These are phyloP conservation scores for Colletotrichum cuscutae DNA, from an alignment of 2,329 filamentous ascomycete species.

Conservation along the genomic window DNA sequence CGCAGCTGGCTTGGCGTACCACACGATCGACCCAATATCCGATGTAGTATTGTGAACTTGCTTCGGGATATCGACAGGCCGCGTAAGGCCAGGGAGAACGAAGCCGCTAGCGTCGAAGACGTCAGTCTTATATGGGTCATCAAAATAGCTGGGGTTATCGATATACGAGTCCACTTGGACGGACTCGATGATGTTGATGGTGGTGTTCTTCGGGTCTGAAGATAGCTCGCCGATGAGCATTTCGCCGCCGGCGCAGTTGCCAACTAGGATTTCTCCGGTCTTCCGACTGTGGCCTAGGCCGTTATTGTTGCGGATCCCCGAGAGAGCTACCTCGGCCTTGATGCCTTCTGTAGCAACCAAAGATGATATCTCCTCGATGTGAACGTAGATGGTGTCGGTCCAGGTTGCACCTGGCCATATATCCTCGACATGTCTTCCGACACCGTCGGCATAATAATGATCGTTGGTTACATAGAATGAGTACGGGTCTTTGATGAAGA, in stretches of 20 bases:
- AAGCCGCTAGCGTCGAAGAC: constrained; percentile 63
- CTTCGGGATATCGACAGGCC: constrained; percentile 48
- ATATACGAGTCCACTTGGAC: constrained; percentile 56
- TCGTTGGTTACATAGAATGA: constrained; percentile 71
- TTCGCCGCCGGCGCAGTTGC: constrained; percentile 55
- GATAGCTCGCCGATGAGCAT: constrained; percentile 53
- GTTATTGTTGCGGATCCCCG: constrained; percentile 63
- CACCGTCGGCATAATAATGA: constrained; percentile 62
- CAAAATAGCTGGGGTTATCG: constrained; percentile 70
- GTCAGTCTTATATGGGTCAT: constrained; percentile 58
- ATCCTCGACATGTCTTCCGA: constrained; percentile 59
- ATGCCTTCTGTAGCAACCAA: constrained; percentile 44
- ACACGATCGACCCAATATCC: constrained; percentile 58
- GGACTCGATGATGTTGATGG: constrained; percentile 52
- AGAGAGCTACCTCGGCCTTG: constrained; percentile 54
- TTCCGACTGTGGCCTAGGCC: constrained; percentile 62
- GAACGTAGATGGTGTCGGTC: constrained; percentile 57
- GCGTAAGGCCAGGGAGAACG: constrained; percentile 59
- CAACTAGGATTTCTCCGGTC: constrained; percentile 52
- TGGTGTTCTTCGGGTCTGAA: constrained; percentile 37
- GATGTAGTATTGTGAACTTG: constrained; percentile 46
- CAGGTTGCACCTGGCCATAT: constrained; percentile 53
- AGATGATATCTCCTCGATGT: constrained; percentile 32
- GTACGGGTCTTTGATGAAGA: constrained; percentile 56
- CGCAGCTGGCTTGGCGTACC: constrained; percentile 43